Evolutionary conservation across 1,284 basidiomycete species (phyloP).

Genomic region (Erythrobasidium hasegawianum): DNA sequence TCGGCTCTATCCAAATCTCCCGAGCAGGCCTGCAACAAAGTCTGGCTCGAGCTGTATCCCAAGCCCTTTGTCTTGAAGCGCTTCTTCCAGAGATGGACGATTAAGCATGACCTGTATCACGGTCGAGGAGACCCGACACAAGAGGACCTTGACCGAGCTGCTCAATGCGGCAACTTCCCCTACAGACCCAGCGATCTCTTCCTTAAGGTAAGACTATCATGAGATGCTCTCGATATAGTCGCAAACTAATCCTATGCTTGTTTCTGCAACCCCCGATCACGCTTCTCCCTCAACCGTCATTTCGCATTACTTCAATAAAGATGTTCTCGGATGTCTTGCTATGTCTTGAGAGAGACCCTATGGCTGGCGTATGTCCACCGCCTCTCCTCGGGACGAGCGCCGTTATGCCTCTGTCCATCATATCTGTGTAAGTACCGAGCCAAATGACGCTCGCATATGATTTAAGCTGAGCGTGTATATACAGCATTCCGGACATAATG

Average conservation of each 20-base stretch:
- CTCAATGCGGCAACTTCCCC: conserved; percentile 52
- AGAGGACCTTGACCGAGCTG: conserved; percentile 52
- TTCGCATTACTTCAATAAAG: too few species aligned
- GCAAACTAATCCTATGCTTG: background rate
- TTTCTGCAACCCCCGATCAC: background rate
- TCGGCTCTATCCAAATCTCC: conserved; percentile 5
- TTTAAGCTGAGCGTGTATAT: conserved; percentile 42
- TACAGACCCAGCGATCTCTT: conserved; percentile 53
- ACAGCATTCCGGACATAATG: conserved; percentile 62
- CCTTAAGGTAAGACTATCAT: conserved; percentile 52
- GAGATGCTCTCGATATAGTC: too few species aligned
- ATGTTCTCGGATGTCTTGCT: conserved; percentile 58
- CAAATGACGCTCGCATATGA: background rate
- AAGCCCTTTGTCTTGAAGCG: conserved; percentile 41
- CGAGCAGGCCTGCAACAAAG: conserved; percentile 2
- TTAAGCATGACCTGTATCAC: conserved; percentile 45
- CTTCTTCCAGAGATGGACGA: conserved; percentile 42
- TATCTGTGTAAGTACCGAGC: conserved; percentile 51
- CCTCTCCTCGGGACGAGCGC: conserved; percentile 57
- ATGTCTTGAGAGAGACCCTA: conserved; percentile 55
- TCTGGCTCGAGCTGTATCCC: conserved; percentile 39
- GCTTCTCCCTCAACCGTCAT: too few species aligned
- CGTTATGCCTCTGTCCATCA: conserved; percentile 56
- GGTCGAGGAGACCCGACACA: conserved; percentile 39
- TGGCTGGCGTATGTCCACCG: conserved; percentile 57